Percentiles rank a stretch among this genome's conserved stretches.
phyloP scores from a whole-genome alignment of 768 basidiomycete species.

The Serendipita sp. region DNA sequence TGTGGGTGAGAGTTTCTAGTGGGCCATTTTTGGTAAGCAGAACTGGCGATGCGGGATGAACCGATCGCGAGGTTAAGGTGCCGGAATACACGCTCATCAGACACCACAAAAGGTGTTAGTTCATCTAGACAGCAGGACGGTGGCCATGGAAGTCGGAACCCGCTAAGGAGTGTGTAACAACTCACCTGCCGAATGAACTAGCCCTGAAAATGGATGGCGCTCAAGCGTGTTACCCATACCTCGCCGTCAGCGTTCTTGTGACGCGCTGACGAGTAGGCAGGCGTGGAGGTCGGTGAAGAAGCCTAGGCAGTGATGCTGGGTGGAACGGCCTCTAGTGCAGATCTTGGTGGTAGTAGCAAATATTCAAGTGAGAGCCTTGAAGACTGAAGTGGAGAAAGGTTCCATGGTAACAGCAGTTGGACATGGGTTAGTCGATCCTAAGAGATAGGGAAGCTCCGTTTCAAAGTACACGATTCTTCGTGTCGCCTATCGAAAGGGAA shows the following conservation, averaged over 20 bases:
- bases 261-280: conserved; percentile 61
- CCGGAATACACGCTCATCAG: conserved; percentile 38
- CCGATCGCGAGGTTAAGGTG: conserved; percentile 62
- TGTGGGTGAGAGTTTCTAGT: conserved; percentile 53
- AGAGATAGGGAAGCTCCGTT: conserved; percentile 62
- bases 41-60: conserved; percentile 59
- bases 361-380: conserved; percentile 76
- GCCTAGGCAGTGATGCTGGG: conserved; percentile 58
- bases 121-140: conserved; percentile 79
- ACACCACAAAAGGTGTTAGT: conserved; percentile 48
- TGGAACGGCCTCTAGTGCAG: conserved; percentile 69
- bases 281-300: conserved; percentile 66
- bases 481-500: conserved; percentile 59
- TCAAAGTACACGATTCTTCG: conserved; percentile 47
- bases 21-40: conserved; percentile 61
- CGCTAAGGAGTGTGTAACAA: conserved; percentile 80
- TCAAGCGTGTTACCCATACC: conserved; percentile 76
- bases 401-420: conserved; percentile 76
- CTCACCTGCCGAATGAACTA: conserved; percentile 83
- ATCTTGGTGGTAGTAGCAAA: conserved; percentile 83
- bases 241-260: conserved; percentile 58
- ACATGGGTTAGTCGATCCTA: conserved; percentile 77
- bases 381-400: conserved; percentile 82
- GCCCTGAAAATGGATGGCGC: conserved; percentile 85
- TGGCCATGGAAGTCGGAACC: conserved; percentile 76